Percentiles rank a stretch among this genome's conserved stretches.
Conservation (phyloP, 345 rosid genomes). For the Populus pruinosa region DNA sequence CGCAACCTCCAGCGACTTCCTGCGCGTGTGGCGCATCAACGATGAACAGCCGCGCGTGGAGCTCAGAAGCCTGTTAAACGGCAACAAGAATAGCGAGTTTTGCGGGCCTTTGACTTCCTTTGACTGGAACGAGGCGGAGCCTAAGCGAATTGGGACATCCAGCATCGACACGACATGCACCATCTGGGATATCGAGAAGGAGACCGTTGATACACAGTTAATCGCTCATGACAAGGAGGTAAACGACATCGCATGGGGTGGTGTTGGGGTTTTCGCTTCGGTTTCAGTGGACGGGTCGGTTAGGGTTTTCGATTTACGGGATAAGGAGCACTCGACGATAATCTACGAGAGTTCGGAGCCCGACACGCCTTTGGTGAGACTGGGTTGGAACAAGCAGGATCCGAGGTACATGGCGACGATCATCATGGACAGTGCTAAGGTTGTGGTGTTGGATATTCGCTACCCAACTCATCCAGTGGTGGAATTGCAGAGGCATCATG, state of each 20-base stretch:
- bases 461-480: conserved; percentile 88
- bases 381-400: conserved; percentile 99
- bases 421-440: conserved; percentile 91
- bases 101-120: conserved; percentile 93
- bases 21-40: conserved; percentile 77
- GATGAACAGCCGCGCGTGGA: conserved; percentile 71
- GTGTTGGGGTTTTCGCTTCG: conserved; percentile 86
- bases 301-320: conserved; percentile 80
- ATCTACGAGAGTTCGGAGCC: conserved; percentile 94
- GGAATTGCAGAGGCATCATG: conserved; percentile 88
- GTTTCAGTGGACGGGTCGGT: conserved; percentile 94
- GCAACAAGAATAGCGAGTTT: conserved; percentile 83
- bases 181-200: conserved; percentile 92
- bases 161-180: conserved; percentile 93
- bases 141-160: conserved; percentile 81
- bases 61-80: conserved; percentile 68
- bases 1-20: conserved; percentile 89
- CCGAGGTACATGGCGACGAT: conserved; percentile 97
- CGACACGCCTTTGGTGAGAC: conserved; percentile 78
- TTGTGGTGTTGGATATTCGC: conserved; percentile 88
- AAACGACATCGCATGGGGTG: conserved; percentile 97
- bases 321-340: conserved; percentile 88
- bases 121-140: conserved; percentile 97
- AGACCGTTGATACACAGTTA: conserved; percentile 87
- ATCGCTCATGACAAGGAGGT: conserved; percentile 98